Conservation (phyloP, 495 filamentous ascomycete species). For the Aspergillus taichungensis region DNA sequence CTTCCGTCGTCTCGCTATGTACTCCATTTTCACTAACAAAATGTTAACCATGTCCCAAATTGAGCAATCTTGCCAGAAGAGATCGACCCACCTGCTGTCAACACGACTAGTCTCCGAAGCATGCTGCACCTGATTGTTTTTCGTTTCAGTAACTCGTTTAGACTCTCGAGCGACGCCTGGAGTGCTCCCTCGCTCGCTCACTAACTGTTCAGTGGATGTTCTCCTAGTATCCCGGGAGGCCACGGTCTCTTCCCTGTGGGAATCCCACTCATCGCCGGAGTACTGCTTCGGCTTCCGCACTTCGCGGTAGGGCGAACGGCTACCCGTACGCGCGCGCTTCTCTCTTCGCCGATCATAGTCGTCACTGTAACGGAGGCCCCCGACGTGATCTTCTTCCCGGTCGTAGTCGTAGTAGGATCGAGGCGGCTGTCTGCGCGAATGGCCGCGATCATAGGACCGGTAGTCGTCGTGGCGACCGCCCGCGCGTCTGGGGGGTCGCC, state of each 20-base stretch:
- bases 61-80: neutral
- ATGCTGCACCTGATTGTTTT: constrained; percentile 51
- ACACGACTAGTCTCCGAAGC: constrained; percentile 19
- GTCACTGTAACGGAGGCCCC: constrained; percentile 44
- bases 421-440: constrained; percentile 24
- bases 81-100: constrained; percentile 42
- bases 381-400: constrained; percentile 41
- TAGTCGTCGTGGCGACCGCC: constrained; percentile 25
- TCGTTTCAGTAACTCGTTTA: constrained; percentile 59
- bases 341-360: constrained; percentile 48
- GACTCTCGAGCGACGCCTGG: constrained; percentile 45
- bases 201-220: constrained; percentile 50
- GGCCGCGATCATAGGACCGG: constrained; percentile 20
- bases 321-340: constrained; percentile 60
- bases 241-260: constrained; percentile 11
- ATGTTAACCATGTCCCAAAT: neutral
- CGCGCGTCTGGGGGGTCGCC: constrained; percentile 31
- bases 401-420: constrained; percentile 60
- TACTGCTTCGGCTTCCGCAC: constrained; percentile 36
- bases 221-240: constrained; percentile 17
- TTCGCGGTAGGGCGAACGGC: constrained; percentile 45
- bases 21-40: constrained; percentile 6
- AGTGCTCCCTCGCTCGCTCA: constrained; percentile 57
- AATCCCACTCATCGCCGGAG: constrained; percentile 27
- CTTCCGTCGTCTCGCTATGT: constrained; percentile 13